Evolutionary conservation across 331 rosid species (phyloP).

Genomic region (Rhamnella rubrinervis): DNA sequence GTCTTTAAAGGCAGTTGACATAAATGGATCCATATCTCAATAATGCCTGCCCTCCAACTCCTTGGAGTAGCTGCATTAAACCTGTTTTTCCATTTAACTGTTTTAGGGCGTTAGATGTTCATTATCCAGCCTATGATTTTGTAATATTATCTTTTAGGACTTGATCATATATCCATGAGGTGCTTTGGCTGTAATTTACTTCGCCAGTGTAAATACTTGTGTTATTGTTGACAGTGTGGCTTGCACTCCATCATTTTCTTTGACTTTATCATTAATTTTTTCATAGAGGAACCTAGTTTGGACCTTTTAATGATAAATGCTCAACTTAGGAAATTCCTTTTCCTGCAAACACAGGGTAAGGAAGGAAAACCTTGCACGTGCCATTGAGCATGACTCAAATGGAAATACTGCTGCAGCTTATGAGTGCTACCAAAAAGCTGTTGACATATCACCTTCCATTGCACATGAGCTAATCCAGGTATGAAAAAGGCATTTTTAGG

Average conservation of each 20-base stretch:
- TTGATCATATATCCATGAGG: too few relatives aligned
- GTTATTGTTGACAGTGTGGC: too few relatives aligned
- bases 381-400: conserved; percentile 63
- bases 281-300: too few relatives aligned
- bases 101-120: too few relatives aligned
- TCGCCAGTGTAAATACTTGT: too few relatives aligned
- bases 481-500: conserved; percentile 1
- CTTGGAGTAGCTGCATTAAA: background rate
- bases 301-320: background rate
- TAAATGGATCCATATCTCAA: too few relatives aligned
- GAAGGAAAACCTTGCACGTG: conserved; percentile 87
- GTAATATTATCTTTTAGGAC: background rate
- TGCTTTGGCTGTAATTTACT: too few relatives aligned
- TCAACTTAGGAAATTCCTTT: conserved; percentile 22
- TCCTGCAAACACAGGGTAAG: conserved; percentile 50
- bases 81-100: background rate
- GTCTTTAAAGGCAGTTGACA: too few relatives aligned
- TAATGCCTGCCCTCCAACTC: background rate
- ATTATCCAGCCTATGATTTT: background rate
- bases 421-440: conserved; percentile 96
- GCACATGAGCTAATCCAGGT: conserved; percentile 86
- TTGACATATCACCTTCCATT: conserved; percentile 83
- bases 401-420: conserved; percentile 87
- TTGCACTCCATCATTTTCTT: too few relatives aligned
- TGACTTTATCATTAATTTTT: too few relatives aligned